These are phyloP conservation scores for Mucor lusitanicus DNA, from an alignment of 371 early-diverging fungal genomes.

Conservation along the genomic window DNA sequence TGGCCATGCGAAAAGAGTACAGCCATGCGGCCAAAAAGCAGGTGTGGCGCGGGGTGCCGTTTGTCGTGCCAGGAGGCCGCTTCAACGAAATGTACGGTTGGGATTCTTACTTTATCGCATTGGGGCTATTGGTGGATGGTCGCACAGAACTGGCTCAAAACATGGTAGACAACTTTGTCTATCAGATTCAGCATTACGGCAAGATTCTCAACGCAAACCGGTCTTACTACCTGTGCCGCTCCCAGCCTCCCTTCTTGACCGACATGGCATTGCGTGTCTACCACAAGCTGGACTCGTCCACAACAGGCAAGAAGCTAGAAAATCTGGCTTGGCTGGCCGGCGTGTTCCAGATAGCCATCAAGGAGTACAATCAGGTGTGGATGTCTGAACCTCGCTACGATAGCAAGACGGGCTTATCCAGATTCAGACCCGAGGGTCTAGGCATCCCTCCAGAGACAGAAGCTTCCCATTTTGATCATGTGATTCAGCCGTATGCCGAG, in stretches of 20 bases:
- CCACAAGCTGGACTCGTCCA: slow-evolving; percentile 37
- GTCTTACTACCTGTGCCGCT: slow-evolving; percentile 89
- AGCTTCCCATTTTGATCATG: slow-evolving; percentile 86
- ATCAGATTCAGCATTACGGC: slow-evolving; percentile 93
- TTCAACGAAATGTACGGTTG: slow-evolving; percentile 98
- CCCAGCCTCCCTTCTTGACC: slow-evolving; percentile 95
- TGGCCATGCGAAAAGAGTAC: slow-evolving; percentile 64
- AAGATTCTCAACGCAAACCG: slow-evolving; percentile 96
- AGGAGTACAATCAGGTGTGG: slow-evolving; percentile 92
- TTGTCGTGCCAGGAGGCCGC: slow-evolving; percentile 95
- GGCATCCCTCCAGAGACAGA: slow-evolving; percentile 98
- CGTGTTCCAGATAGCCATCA: slow-evolving; percentile 73
- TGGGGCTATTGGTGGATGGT: slow-evolving; percentile 85
- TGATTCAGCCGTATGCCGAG: slow-evolving; percentile 79
- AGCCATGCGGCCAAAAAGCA: slow-evolving; percentile 47
- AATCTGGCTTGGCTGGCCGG: slow-evolving; percentile 73
- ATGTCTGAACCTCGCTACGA: slow-evolving; percentile 78
- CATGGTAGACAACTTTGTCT: slow-evolving; percentile 96
- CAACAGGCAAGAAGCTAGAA: slow-evolving; percentile 37
- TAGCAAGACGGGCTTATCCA: slow-evolving; percentile 67
- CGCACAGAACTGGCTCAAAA: slow-evolving; percentile 76
- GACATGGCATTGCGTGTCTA: slow-evolving; percentile 87
- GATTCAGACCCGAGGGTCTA: slow-evolving; percentile 82
- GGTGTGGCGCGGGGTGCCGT: slow-evolving; percentile 73
- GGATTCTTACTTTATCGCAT: slow-evolving; percentile 92